A percentile compares a stretch with the other conserved stretches of the same genome.
Evolutionary conservation across 768 basidiomycete species (phyloP).

Genomic region (Russula lepida): DNA sequence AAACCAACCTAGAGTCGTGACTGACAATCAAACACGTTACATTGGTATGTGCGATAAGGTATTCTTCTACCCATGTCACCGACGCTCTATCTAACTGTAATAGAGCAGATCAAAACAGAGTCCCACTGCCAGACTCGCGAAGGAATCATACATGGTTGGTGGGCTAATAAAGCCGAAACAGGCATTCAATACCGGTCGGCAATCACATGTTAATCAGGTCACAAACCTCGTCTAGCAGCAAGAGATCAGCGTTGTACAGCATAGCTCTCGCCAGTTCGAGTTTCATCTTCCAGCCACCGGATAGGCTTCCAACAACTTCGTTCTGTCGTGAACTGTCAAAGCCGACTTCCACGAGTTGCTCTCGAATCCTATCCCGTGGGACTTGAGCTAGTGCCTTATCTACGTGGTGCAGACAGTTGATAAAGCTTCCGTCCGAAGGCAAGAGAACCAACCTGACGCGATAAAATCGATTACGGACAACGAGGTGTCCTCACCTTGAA

Average conservation of each 20-base stretch:
- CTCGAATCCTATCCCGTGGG: conserved; percentile 62
- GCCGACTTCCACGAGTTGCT: conserved; percentile 79
- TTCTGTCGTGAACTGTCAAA: conserved; percentile 82
- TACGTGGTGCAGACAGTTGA: conserved; percentile 25
- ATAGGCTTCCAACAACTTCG: conserved; percentile 80
- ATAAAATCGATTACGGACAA: conserved; percentile 84
- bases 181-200: conserved; percentile 16
- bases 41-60: conserved; percentile 70
- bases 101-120: conserved; percentile 15
- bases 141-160: conserved; percentile 72
- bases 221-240: conserved; percentile 74
- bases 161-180: conserved; percentile 69
- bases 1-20: conserved; percentile 87
- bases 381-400: conserved; percentile 61
- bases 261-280: conserved; percentile 92
- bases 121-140: conserved; percentile 19
- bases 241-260: conserved; percentile 87
- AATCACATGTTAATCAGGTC: neutral
- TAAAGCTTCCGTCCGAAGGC: neutral
- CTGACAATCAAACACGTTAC: conserved; percentile 91
- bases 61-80: conserved; percentile 87
- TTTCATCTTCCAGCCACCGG: conserved; percentile 99
- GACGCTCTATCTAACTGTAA: conserved; percentile 69
- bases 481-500: conserved; percentile 88
- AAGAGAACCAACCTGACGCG: conserved; percentile 51